Conservation (phyloP, 768 basidiomycete genomes). For the Phlebiopsis gigantea region DNA sequence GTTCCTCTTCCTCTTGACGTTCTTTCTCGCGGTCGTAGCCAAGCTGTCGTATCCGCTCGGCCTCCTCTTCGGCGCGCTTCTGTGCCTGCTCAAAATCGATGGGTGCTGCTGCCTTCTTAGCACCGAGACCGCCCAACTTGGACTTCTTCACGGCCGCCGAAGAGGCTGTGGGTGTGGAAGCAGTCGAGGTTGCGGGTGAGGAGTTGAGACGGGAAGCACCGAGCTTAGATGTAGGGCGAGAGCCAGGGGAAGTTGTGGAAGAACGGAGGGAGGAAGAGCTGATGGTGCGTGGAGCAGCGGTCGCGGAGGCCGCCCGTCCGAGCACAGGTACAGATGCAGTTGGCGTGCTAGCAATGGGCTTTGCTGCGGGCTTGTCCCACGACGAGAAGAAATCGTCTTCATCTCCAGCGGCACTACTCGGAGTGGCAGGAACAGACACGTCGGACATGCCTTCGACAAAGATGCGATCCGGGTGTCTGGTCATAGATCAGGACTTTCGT, state of each 20-base stretch:
- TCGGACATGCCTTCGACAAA: constrained; percentile 67
- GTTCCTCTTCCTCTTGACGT: constrained; percentile 73
- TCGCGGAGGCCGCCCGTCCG: constrained; percentile 40
- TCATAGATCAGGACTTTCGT: neutral
- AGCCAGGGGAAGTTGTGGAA: constrained; percentile 25
- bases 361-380: constrained; percentile 80
- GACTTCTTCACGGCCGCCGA: constrained; percentile 50
- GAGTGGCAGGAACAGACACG: constrained; percentile 26
- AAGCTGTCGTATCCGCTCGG: constrained; percentile 84
- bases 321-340: constrained; percentile 51
- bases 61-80: constrained; percentile 84
- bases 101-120: constrained; percentile 73
- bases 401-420: constrained; percentile 27
- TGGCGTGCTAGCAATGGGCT: constrained; percentile 25
- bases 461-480: constrained; percentile 73
- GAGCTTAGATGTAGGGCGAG: constrained; percentile 31
- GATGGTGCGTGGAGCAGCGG: constrained; percentile 48
- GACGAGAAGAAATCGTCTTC: constrained; percentile 97
- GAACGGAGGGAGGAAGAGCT: constrained; percentile 61
- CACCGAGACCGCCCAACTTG: constrained; percentile 76
- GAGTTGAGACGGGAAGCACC: constrained; percentile 41
- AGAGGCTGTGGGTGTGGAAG: constrained; percentile 22
- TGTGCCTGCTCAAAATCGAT: constrained; percentile 96
- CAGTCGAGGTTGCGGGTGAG: constrained; percentile 28
- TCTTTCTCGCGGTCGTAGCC: constrained; percentile 87